Conservation (phyloP, 169 alveolate genomes). For the Cryptosporidium ubiquitum region DNA sequence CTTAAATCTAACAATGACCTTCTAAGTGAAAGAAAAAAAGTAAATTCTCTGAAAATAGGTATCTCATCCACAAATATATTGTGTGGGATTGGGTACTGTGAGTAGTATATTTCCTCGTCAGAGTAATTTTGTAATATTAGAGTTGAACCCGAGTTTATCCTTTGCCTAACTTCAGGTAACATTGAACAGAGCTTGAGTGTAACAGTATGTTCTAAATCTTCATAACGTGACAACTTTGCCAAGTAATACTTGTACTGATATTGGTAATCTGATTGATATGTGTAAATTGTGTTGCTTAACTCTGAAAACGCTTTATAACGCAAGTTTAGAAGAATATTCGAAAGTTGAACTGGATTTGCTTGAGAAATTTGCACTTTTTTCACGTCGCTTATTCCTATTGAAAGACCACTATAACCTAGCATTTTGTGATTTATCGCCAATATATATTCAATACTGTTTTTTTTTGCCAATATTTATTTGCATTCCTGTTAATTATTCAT, state of each 20-base stretch:
- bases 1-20: constrained; percentile 28
- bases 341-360: constrained; percentile 66
- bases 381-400: background rate
- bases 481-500: background rate
- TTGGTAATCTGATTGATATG: constrained; percentile 44
- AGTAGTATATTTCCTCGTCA: constrained; percentile 55
- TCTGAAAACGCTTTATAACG: constrained; percentile 37
- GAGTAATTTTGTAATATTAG: constrained; percentile 25
- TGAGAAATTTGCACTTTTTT: constrained; percentile 32
- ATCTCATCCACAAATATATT: constrained; percentile 6
- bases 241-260: constrained; percentile 53
- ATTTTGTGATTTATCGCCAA: background rate
- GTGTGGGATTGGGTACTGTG: constrained; percentile 39
- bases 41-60: constrained; percentile 15
- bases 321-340: constrained; percentile 5
- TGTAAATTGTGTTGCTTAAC: constrained; percentile 18
- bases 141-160: constrained; percentile 16
- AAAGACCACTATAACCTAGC: constrained; percentile 33
- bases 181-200: constrained; percentile 18
- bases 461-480: too few relatives aligned
- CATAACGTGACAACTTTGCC: constrained; percentile 37
- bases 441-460: too few relatives aligned
- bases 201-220: constrained; percentile 28
- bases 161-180: constrained; percentile 35
- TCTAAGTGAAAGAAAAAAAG: constrained; percentile 24